phyloP scores from a whole-genome alignment of 257 asterid species.

The Nicotiana knightiana region DNA sequence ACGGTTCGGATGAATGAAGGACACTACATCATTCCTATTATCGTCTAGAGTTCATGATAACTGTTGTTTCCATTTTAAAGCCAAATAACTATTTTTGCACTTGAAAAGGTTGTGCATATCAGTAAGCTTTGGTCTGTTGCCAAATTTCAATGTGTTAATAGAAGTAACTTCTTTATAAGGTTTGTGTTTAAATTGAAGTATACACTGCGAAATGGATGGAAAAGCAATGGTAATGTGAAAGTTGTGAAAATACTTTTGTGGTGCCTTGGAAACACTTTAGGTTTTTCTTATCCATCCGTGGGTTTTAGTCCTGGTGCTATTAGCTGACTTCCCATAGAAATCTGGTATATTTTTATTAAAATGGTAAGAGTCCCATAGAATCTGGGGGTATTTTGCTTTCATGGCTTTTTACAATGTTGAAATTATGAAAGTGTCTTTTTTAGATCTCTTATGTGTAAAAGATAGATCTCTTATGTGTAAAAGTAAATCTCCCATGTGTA shows the following conservation, averaged over 20 bases:
- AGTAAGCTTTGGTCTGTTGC: background rate
- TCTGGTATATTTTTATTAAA: background rate
- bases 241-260: background rate
- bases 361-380: too few relatives aligned
- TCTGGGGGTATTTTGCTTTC: too few relatives aligned
- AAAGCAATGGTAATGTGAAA: background rate
- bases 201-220: background rate
- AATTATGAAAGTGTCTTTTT: too few relatives aligned
- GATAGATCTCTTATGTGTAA: too few relatives aligned
- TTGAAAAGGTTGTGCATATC: background rate
- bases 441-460: too few relatives aligned
- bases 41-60: background rate
- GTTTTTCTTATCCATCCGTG: background rate
- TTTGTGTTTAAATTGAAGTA: background rate
- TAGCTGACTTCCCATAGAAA: background rate
- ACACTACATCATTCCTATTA: background rate
- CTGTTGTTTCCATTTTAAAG: background rate
- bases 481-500: too few relatives aligned
- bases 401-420: too few relatives aligned
- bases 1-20: background rate
- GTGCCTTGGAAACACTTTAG: background rate
- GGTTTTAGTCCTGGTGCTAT: constrained; percentile 1
- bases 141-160: background rate
- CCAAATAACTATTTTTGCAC: background rate
- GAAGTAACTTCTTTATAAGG: background rate